Percentiles rank a stretch among this genome's conserved stretches.
phyloP scores from a whole-genome alignment of 2,329 filamentous ascomycete species.

The Penicillium sp. region DNA sequence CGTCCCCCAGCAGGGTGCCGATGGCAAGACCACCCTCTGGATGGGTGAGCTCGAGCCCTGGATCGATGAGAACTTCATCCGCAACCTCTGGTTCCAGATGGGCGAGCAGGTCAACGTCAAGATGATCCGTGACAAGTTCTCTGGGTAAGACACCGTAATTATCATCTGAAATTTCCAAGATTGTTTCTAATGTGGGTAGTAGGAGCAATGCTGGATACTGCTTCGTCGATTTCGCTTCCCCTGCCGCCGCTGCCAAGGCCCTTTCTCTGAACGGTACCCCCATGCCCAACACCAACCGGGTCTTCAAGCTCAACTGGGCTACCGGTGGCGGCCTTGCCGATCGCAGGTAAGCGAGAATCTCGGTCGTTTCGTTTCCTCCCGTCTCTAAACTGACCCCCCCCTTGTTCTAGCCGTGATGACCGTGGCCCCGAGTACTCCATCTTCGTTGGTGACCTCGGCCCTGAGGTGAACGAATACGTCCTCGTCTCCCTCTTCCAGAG shows the following conservation, averaged over 20 bases:
- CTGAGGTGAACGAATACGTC: slow-evolving; percentile 98
- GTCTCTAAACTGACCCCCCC: background rate
- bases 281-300: slow-evolving; percentile 90
- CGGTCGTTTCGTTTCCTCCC: background rate
- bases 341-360: slow-evolving; percentile 64
- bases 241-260: slow-evolving; percentile 86
- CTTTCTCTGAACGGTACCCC: slow-evolving; percentile 82
- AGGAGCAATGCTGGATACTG: slow-evolving; percentile 95
- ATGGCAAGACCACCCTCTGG: slow-evolving; percentile 62
- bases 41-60: slow-evolving; percentile 99
- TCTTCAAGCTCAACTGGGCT: slow-evolving; percentile 99
- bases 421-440: slow-evolving; percentile 95
- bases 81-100: slow-evolving; percentile 90
- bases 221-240: slow-evolving; percentile 86
- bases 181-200: slow-evolving; percentile 45
- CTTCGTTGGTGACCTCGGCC: slow-evolving; percentile 95
- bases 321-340: slow-evolving; percentile 94
- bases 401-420: slow-evolving; percentile 67
- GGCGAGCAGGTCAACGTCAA: slow-evolving; percentile 96
- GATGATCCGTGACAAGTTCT: slow-evolving; percentile 99
- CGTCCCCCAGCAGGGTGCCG: slow-evolving; percentile 52
- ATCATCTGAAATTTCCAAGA: slow-evolving; percentile 9
- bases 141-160: slow-evolving; percentile 64
- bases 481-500: slow-evolving; percentile 95
- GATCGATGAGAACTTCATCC: slow-evolving; percentile 99